Evolutionary conservation across 805 yeast genomes (phyloP).

Genomic region (Henningerozyma blattae): DNA sequence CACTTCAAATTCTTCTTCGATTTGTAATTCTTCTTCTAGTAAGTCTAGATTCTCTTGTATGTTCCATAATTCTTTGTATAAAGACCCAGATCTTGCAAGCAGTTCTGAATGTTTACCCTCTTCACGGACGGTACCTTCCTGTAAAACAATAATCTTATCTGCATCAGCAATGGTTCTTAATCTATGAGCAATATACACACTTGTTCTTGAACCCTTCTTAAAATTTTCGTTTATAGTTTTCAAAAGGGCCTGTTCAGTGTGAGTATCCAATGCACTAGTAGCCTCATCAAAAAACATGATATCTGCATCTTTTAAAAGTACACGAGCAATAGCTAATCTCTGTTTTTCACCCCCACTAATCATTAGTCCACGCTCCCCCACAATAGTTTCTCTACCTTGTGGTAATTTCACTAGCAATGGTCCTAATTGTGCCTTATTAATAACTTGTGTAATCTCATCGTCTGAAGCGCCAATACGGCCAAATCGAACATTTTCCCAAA

Average conservation of each 20-base stretch:
- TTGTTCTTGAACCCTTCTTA: constrained; percentile 47
- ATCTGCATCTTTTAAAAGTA: constrained; percentile 75
- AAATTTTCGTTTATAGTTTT: constrained; percentile 63
- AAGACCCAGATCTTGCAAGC: constrained; percentile 39
- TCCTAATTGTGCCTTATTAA: constrained; percentile 59
- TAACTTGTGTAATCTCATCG: constrained; percentile 53
- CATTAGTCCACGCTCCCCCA: constrained; percentile 98
- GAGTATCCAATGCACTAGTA: constrained; percentile 91
- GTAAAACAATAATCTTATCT: constrained; percentile 82
- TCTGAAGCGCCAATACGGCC: constrained; percentile 68
- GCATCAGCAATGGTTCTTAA: constrained; percentile 88
- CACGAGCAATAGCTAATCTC: constrained; percentile 83
- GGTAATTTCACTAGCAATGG: constrained; percentile 59
- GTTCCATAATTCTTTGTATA: constrained; percentile 78
- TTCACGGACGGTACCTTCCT: constrained; percentile 69
- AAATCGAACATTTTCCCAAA: constrained; percentile 75
- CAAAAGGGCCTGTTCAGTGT: constrained; percentile 79
- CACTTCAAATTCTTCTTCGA: constrained; percentile 8
- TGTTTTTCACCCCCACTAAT: constrained; percentile 99
- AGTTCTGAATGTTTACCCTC: constrained; percentile 74
- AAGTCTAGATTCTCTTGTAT: constrained; percentile 74
- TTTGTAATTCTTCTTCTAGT: constrained; percentile 27
- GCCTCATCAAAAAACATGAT: constrained; percentile 96
- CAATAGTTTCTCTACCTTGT: constrained; percentile 72
- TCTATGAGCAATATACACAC: constrained; percentile 87